These are phyloP conservation scores for Scheffersomyces parashehatae DNA, from an alignment of 1,139 yeast species.

Conservation along the genomic window DNA sequence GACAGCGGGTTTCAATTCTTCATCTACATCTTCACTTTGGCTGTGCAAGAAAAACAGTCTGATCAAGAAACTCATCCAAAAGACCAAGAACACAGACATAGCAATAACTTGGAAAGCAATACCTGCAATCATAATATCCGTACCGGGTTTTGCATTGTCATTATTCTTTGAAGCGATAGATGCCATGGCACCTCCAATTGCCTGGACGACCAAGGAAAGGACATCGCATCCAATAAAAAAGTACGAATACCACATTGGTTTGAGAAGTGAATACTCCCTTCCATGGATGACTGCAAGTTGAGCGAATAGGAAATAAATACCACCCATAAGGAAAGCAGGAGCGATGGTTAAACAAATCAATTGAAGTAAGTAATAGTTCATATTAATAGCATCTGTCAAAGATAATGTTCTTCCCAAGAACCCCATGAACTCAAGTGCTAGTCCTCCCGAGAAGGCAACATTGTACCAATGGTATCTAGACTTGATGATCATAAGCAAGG, in stretches of 20 bases:
- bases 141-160: conserved; percentile 51
- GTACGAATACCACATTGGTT: conserved; percentile 76
- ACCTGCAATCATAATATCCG: conserved; percentile 81
- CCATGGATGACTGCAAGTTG: conserved; percentile 75
- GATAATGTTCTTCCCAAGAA: conserved; percentile 60
- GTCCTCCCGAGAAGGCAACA: conserved; percentile 59
- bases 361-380: conserved; percentile 60
- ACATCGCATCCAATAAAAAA: conserved; percentile 69
- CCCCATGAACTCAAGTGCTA: conserved; percentile 67
- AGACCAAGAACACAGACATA: conserved; percentile 61
- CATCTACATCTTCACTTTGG: background rate
- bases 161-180: conserved; percentile 50
- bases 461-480: conserved; percentile 78
- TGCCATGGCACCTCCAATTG: conserved; percentile 80
- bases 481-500: conserved; percentile 22
- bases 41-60: conserved; percentile 37
- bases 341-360: conserved; percentile 72
- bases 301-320: conserved; percentile 75
- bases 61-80: conserved; percentile 57
- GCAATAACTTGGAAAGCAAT: conserved; percentile 75
- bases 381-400: conserved; percentile 39
- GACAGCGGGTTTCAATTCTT: conserved; percentile 10
- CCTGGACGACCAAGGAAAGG: conserved; percentile 72
- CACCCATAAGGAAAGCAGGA: conserved; percentile 90
- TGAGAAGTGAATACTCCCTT: conserved; percentile 55